Conservation (phyloP, 495 filamentous ascomycete species). For the Neurospora hispaniola region DNA sequence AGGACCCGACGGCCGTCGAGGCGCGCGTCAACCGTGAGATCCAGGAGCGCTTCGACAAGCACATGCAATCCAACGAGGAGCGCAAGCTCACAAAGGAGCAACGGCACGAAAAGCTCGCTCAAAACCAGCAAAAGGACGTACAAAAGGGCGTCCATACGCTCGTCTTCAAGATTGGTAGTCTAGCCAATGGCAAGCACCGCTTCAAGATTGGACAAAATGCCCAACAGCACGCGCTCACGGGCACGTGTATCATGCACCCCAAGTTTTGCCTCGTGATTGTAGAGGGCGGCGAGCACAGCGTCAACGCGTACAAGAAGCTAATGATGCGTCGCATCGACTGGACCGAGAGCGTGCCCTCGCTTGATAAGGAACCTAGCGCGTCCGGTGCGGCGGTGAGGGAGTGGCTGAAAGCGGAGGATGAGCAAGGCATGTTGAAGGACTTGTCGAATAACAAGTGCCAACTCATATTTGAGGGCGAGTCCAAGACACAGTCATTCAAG, state of each 20-base stretch:
- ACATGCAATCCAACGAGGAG: slow-evolving; percentile 71
- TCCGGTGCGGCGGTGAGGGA: slow-evolving; percentile 37
- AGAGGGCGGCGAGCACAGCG: slow-evolving; percentile 74
- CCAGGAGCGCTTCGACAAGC: slow-evolving; percentile 65
- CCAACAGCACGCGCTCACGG: slow-evolving; percentile 74
- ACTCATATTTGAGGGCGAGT: slow-evolving; percentile 80
- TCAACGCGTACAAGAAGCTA: slow-evolving; percentile 70
- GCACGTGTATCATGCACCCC: slow-evolving; percentile 81
- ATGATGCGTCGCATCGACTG: slow-evolving; percentile 91
- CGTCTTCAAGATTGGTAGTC: slow-evolving; percentile 79
- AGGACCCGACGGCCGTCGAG: slow-evolving; percentile 95
- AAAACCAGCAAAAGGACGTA: slow-evolving; percentile 80
- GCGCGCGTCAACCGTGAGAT: slow-evolving; percentile 87
- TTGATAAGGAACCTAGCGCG: slow-evolving; percentile 38
- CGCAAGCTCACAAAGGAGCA: slow-evolving; percentile 88
- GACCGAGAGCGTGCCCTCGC: slow-evolving; percentile 74
- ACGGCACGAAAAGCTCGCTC: slow-evolving; percentile 69
- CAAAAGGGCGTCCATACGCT: slow-evolving; percentile 70
- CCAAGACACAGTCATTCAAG: slow-evolving; percentile 64
- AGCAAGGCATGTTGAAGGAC: slow-evolving; percentile 69
- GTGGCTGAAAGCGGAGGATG: slow-evolving; percentile 71
- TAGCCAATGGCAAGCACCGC: slow-evolving; percentile 82
- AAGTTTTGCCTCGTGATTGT: slow-evolving; percentile 81
- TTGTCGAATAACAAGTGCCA: slow-evolving; percentile 67
- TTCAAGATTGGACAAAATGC: slow-evolving; percentile 90